Base-by-base conservation (phyloP, 2,329 filamentous ascomycete species). In the Diaporthe humulicola region DNA sequence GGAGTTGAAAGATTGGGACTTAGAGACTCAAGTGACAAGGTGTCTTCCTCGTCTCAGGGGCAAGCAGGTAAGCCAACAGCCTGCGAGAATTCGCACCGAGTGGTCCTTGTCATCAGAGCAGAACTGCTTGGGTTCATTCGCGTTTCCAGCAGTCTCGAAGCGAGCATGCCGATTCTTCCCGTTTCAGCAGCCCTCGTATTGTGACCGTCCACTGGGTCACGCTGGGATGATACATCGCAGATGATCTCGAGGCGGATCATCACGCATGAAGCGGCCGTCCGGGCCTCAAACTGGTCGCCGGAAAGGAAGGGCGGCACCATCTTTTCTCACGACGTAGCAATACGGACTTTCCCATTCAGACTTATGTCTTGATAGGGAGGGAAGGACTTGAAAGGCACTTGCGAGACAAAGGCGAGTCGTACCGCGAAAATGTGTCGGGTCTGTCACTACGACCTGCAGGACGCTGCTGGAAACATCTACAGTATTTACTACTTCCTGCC, bases 201-300 rank as follows among this genome's bases (percentile, higher is more conserved):
- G 8, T 42, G 57, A 45, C 22, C 48, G 36, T 19, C 45, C 14
- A 15, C 15, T 22, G 9, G 28, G 64, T 36, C 50, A 36, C 50
- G 7, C 33, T 42, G 15, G 25, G 28, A 19, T 40, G 22, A 67
- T 40, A 28, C 40, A 58, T 45, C 64, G 60, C 38, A 66, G 33
- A 70, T 28, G 33, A 50, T 40, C 48, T 52, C 48, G 64, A 69
- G n/a, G 33, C 48, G 36, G 64, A 54, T 54, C 19, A 19, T 40
- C 30, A 66, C 14, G 40, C 33, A n/a, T 66, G 42, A 60, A 40
- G 33, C 40, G 50, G 57, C 52, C 17, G 57, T 19, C 25, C 66
- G n/a, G 42, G 38, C 48, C 56, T 67, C 50, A 36, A 40, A 25
- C 5, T 10, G 54, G 25, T 36, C 25, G 22, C 19, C 42, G 15